Evolutionary conservation across 2,329 filamentous ascomycete species (phyloP).

Genomic region (Diaporthe australafricana): DNA sequence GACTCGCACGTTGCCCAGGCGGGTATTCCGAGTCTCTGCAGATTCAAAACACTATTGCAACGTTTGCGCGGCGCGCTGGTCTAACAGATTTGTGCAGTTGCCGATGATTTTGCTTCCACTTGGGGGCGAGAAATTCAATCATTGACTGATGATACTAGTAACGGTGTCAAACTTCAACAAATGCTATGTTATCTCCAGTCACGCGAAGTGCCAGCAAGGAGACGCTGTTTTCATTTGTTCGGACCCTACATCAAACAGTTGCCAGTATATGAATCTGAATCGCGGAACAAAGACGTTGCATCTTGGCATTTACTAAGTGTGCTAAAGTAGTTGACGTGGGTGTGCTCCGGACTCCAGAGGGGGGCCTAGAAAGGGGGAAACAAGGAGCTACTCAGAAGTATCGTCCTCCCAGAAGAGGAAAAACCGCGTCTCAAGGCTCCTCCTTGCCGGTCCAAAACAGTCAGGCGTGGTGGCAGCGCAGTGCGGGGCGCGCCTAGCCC

Average conservation of each 20-base stretch:
- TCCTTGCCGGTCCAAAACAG: slow-evolving; percentile 7
- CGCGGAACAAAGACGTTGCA: neutral
- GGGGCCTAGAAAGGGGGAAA: no score
- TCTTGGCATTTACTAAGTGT: neutral
- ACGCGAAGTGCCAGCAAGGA: neutral
- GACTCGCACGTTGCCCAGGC: neutral
- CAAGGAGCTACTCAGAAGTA: neutral
- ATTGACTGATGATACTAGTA: neutral
- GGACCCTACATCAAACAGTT: neutral
- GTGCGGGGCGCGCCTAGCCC: neutral
- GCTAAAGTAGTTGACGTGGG: neutral
- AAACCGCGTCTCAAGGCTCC: neutral
- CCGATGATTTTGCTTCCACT: neutral
- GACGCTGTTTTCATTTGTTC: neutral
- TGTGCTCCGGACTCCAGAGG: neutral
- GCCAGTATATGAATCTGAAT: neutral
- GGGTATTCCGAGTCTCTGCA: neutral
- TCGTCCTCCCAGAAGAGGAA: slow-evolving; percentile 7
- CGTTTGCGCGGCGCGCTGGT: neutral
- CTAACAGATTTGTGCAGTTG: neutral
- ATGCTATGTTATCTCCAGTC: neutral
- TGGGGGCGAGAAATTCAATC: neutral
- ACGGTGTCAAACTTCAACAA: neutral
- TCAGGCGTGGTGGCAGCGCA: neutral
- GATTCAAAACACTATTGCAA: neutral